A percentile compares a stretch with the other conserved stretches of the same genome.
Evolutionary conservation across 768 basidiomycete genomes (phyloP).

Genomic region (Nidularia sp.): DNA sequence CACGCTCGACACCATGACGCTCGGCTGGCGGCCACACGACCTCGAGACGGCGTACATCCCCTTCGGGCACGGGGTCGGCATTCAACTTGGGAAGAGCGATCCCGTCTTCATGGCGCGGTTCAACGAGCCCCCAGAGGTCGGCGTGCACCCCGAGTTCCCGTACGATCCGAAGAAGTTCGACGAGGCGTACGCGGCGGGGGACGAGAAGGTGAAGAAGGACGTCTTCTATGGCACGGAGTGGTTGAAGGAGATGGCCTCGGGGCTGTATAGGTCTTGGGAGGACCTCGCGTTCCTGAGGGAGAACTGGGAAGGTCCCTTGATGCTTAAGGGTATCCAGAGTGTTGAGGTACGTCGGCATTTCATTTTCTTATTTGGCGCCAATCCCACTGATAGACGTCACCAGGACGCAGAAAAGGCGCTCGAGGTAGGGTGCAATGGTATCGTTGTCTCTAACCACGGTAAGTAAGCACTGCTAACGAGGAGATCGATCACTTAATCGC

Average conservation of each 20-base stretch:
- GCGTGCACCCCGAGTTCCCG: conserved; percentile 48
- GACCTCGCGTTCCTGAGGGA: conserved; percentile 64
- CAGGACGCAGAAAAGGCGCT: conserved; percentile 69
- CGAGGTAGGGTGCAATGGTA: conserved; percentile 62
- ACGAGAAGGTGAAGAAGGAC: conserved; percentile 33
- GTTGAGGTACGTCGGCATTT: conserved; percentile 39
- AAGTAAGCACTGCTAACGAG: conserved; percentile 4
- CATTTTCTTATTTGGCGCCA: background rate
- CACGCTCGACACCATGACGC: conserved; percentile 68
- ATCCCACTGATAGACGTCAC: background rate
- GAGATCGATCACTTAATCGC: background rate
- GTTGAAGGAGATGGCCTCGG: conserved; percentile 61
- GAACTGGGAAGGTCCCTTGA: conserved; percentile 74
- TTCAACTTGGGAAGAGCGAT: conserved; percentile 67
- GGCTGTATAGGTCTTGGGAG: conserved; percentile 65
- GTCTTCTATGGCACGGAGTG: conserved; percentile 55
- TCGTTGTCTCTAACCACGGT: conserved; percentile 83
- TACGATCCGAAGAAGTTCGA: conserved; percentile 50
- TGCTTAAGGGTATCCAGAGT: conserved; percentile 75
- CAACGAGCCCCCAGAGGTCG: conserved; percentile 37
- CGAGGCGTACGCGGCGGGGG: conserved; percentile 37
- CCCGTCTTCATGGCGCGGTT: conserved; percentile 72
- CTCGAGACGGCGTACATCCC: conserved; percentile 62
- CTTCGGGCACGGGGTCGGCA: conserved; percentile 60
- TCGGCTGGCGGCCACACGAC: conserved; percentile 80